A percentile compares a stretch with the other conserved stretches of the same genome.
Evolutionary conservation across 176 grass and related monocot species (phyloP).

Genomic region (Urochloa ruziziensis): DNA sequence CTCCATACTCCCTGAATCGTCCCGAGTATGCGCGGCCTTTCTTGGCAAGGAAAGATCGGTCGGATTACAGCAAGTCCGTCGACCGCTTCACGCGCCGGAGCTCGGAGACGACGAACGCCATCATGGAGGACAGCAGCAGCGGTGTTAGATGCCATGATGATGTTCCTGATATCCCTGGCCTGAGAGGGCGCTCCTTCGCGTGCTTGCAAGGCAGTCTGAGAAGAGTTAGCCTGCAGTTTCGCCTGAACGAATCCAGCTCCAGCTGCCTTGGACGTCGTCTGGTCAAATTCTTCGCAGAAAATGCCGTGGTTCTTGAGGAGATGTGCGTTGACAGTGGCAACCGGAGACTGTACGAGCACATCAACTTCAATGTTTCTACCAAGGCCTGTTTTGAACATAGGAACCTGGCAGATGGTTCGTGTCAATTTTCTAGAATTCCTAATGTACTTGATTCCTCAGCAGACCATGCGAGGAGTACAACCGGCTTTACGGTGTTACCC

Average conservation of each 20-base stretch:
- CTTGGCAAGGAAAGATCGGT: neutral
- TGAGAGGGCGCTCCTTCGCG: neutral
- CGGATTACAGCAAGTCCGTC: neutral
- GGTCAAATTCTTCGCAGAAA: neutral
- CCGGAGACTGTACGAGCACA: neutral
- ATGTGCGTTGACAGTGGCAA: neutral
- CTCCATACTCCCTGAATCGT: neutral
- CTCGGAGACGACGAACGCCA: neutral
- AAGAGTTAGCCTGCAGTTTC: neutral
- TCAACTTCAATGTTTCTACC: neutral
- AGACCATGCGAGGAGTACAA: neutral
- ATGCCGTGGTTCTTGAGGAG: neutral
- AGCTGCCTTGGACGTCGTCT: neutral
- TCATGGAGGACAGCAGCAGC: neutral
- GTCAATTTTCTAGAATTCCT: neutral
- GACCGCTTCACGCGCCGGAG: neutral
- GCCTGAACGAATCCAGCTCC: neutral
- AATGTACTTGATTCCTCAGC: neutral
- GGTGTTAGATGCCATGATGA: neutral
- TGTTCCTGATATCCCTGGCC: neutral
- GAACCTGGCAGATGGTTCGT: neutral
- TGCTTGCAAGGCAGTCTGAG: neutral
- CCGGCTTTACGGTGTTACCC: neutral
- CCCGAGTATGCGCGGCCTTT: accelerated
- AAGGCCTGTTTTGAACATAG: neutral